Evolutionary conservation across 2,329 filamentous ascomycete genomes (phyloP), one percentile per base, ranked within the genome.

Genomic region (Penicillium rolfsii): DNA sequence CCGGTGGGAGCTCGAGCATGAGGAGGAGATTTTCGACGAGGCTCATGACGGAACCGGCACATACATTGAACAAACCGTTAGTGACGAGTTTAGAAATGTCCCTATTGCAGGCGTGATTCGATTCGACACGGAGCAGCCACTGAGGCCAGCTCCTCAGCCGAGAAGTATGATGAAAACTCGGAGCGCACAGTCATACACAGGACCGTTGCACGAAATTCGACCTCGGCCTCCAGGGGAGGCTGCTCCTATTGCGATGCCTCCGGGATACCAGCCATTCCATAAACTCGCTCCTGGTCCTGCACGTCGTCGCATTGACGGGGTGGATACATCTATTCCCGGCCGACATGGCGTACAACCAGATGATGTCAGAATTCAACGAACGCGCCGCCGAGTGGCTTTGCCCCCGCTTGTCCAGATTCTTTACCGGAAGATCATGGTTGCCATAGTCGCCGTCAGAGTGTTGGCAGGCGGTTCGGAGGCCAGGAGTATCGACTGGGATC

Each of bases 391-490:
- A 43, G 60, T 62, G 5, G 33, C 60, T 30, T 70, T 63, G 11
- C 64, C 61, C 14, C 55, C 67, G n/a, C 41, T 79, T 14, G 63
- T 76, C 5, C 64, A 66, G 3, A 60, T 67, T 5, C 57, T 76
- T 7, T 59, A 71, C 19, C 73, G 76, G 24, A 78, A 72, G 35
- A 66, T 82, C 33, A 74, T 76, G 59, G 70, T 75, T 38, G 77
- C 80, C 9, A 77, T 83, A 24, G 74, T 79, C 30, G 79, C 78
- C 9, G 73, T 82, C 24, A 76, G 80, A 28, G 73, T 77, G 0
- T 62, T 83, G 33, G 77, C 79, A 16, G 81, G 81, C 19, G 81
- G 81, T 0, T 46, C 74, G 5, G 76, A 82, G 35, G 76, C 73
- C 5, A 77, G 68, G 58, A 66, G 73, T 30, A 69, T 82, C 35